Conservation (phyloP, 148 eudicot species). For the Bassia scoparia region DNA sequence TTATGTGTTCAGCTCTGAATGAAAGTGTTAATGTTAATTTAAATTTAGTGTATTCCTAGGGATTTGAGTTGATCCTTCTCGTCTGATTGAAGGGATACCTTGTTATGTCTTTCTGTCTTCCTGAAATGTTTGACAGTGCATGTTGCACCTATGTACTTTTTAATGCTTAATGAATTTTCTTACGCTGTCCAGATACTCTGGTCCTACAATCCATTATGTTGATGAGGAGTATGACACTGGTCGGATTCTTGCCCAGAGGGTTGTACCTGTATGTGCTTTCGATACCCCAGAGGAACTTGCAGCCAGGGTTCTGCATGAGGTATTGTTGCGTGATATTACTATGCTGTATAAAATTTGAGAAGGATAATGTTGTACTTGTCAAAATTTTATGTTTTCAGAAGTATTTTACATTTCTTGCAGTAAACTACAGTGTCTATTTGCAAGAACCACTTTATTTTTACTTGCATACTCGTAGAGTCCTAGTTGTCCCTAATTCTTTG, state of each 20-base stretch:
- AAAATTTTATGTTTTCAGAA: neutral
- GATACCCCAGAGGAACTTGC: conserved; percentile 74
- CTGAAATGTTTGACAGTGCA: neutral
- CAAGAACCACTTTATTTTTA: no score
- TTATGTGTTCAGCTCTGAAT: no score
- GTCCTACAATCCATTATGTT: conserved; percentile 80
- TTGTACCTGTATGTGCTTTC: conserved; percentile 60
- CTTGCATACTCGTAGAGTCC: no score
- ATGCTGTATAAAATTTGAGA: neutral
- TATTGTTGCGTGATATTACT: conserved; percentile 13
- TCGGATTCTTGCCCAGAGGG: conserved; percentile 72
- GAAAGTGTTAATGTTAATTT: no score
- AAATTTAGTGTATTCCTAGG: no score
- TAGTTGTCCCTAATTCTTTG: no score
- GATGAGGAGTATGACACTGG: conserved; percentile 92
- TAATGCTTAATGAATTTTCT: neutral
- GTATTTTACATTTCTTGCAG: neutral
- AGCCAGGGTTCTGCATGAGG: conserved; percentile 81
- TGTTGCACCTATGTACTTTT: neutral
- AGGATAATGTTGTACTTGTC: neutral
- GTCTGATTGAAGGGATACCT: no score
- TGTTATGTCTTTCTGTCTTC: neutral
- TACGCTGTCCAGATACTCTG: conserved; percentile 50
- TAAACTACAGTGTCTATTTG: neutral
- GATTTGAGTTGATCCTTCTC: no score